Conservation (phyloP, 352 stramenopile genomes). For the Phytophthora boehmeriae region DNA sequence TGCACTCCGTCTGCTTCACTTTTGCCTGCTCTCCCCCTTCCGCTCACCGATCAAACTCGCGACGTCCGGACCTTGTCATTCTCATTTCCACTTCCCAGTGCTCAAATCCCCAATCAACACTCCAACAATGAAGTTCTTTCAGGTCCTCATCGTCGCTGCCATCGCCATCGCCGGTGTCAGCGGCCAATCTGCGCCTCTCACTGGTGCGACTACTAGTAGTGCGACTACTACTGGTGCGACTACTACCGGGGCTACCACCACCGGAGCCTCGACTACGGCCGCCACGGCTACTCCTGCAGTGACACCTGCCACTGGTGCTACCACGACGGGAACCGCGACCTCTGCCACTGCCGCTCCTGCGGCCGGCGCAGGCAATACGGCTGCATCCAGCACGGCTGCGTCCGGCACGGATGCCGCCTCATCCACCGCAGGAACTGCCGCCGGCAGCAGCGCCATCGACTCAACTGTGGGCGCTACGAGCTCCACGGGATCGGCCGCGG, state of each 20-base stretch:
- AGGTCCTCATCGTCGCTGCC: conserved; percentile 32
- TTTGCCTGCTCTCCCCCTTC: no score
- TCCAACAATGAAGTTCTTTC: conserved; percentile 39
- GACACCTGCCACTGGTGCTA: not conserved
- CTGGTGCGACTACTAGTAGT: not conserved
- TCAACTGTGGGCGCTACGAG: conserved; percentile 19
- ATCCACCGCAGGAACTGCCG: conserved; percentile 1
- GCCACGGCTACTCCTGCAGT: not conserved
- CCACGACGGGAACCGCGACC: not conserved
- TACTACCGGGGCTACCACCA: not conserved
- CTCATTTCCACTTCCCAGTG: conserved; percentile 21
- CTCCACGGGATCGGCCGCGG: conserved; percentile 2
- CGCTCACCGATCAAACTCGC: not conserved
- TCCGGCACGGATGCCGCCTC: conserved; percentile 9
- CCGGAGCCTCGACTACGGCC: not conserved
- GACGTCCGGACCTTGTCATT: conserved; percentile 10
- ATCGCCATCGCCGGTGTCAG: conserved; percentile 31
- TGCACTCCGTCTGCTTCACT: conserved; percentile 1
- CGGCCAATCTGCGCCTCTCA: conserved; percentile 24
- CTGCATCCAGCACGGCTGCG: conserved; percentile 7
- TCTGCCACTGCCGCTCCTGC: conserved; percentile 1
- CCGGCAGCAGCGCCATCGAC: conserved; percentile 13
- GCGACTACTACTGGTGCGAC: not conserved
- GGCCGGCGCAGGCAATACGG: no score
- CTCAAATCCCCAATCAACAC: conserved; percentile 27